Evolutionary conservation across 495 filamentous ascomycete species (phyloP).

Genomic region (Podospora conica): DNA sequence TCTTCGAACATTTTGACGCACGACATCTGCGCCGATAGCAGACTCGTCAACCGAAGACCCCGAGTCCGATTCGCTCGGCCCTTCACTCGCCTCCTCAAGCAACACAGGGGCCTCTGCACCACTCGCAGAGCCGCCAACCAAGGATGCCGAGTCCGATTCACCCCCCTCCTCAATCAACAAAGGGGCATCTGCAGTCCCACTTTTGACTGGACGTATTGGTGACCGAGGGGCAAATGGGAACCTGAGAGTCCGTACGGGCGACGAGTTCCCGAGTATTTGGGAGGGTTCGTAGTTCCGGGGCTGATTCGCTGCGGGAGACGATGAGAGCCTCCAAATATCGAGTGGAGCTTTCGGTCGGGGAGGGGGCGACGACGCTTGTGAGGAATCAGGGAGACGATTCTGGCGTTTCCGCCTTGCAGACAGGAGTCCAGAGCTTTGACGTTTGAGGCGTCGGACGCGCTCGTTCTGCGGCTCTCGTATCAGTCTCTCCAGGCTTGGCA

Average conservation of each 20-base stretch:
- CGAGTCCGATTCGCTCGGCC: slow-evolving; percentile 14
- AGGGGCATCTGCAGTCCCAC: slow-evolving; percentile 5
- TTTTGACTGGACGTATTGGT: background rate
- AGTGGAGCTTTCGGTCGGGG: slow-evolving; percentile 12
- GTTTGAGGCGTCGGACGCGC: slow-evolving; percentile 14
- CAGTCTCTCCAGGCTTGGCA: slow-evolving; percentile 32
- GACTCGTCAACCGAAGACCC: slow-evolving; percentile 14
- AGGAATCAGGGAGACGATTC: slow-evolving; percentile 15
- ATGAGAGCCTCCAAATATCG: slow-evolving; percentile 17
- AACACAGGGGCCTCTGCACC: slow-evolving; percentile 9
- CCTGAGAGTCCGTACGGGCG: background rate
- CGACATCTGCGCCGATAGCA: slow-evolving; percentile 39
- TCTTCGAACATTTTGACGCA: slow-evolving; percentile 40
- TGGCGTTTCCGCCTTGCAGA: slow-evolving; percentile 20
- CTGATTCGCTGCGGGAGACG: slow-evolving; percentile 15
- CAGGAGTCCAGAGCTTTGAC: slow-evolving; percentile 11
- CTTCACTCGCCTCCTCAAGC: slow-evolving; percentile 13
- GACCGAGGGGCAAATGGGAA: background rate
- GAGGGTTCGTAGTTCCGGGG: slow-evolving; percentile 2
- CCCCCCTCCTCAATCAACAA: slow-evolving; percentile 15
- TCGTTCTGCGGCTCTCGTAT: slow-evolving; percentile 8
- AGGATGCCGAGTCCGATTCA: background rate
- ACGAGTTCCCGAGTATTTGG: slow-evolving; percentile 6
- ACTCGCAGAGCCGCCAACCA: background rate
- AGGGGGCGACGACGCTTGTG: slow-evolving; percentile 18